Evolutionary conservation across 192 early-diverging fungal species (phyloP), one percentile per base, ranked within the genome.

Genomic region (Umbelopsis sp.): DNA sequence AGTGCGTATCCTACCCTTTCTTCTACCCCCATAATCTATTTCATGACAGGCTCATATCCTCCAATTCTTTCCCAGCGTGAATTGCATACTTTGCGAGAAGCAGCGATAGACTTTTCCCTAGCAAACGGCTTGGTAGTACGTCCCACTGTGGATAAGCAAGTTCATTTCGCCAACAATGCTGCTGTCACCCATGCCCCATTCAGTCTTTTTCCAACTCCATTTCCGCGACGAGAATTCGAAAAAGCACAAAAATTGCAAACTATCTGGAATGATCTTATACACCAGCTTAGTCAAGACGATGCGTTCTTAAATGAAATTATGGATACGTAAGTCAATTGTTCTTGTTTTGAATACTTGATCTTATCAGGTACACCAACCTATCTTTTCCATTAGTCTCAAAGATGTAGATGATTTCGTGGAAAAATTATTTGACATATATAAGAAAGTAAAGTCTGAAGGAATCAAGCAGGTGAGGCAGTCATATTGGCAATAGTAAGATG

Each of bases 361-460:
- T n/a, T 6, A n/a, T 53, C 31, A 32, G 25, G 24, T 12, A 62
- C 29, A 20, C 17, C 4, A 4, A 34, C 2, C 32, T 5, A 14
- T 14, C n/a, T 32, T 6, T 29, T 20, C 16, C 17, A 14, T 29
- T 32, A 62, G 56, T 8, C 56, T 62, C 17, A 62, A 14, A 62
- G 77, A 87, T 8, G 89, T 91, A 1, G 97, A 99, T 74, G 93
- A 95, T 70, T 99, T 97, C 75, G 90, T 92, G 25, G 76, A 81
- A 43, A 76, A 85, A 0, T 71, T 96, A 1, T 96, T 93, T 72
- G 78, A 86, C 17, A 90, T 99, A 52, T 98, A 98, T 77, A 32
- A 86, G 53, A 45, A 70, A 22, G 90, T 92, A 10, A 78, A 82
- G 26, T 65, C 70, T 14, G 85, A 92, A 77, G 87, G 89, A 22